Conservation (phyloP, 2,329 filamentous ascomycete species). For the Talaromyces sp. region DNA sequence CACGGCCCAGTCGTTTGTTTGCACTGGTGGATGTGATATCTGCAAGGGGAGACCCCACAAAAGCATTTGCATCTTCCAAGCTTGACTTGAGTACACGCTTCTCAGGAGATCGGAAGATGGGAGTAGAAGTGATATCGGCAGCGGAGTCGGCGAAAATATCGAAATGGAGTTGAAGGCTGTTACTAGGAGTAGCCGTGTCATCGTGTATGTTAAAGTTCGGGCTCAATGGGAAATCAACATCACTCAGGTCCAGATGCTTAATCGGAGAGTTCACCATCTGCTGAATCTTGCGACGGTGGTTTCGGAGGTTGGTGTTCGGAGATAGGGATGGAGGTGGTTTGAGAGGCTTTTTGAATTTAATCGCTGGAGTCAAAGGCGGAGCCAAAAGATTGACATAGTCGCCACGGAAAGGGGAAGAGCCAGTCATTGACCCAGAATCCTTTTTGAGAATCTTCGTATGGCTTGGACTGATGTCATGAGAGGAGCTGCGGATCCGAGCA, state of each 20-base stretch:
- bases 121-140: slow-evolving; percentile 32
- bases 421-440: slow-evolving; percentile 33
- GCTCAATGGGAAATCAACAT: slow-evolving; percentile 40
- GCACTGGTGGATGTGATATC: slow-evolving; percentile 35
- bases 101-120: slow-evolving; percentile 47
- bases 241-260: slow-evolving; percentile 37
- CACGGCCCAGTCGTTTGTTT: slow-evolving; percentile 29
- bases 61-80: slow-evolving; percentile 29
- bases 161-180: slow-evolving; percentile 46
- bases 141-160: slow-evolving; percentile 50
- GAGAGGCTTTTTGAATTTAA: slow-evolving; percentile 68
- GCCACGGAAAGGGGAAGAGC: slow-evolving; percentile 64
- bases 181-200: slow-evolving; percentile 33
- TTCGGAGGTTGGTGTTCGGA: slow-evolving; percentile 83
- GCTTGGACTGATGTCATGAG: slow-evolving; percentile 77
- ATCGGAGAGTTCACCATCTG: slow-evolving; percentile 76
- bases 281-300: slow-evolving; percentile 78
- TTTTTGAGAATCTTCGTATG: slow-evolving; percentile 35
- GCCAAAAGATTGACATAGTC: slow-evolving; percentile 57
- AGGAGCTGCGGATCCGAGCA: slow-evolving; percentile 83
- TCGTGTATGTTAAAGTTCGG: slow-evolving; percentile 49
- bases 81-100: slow-evolving; percentile 49
- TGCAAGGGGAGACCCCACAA: slow-evolving; percentile 37
- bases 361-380: slow-evolving; percentile 74
- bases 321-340: slow-evolving; percentile 72